Evolutionary conservation across 176 grass and related monocot species (phyloP).

Genomic region (Puya raimondii): DNA sequence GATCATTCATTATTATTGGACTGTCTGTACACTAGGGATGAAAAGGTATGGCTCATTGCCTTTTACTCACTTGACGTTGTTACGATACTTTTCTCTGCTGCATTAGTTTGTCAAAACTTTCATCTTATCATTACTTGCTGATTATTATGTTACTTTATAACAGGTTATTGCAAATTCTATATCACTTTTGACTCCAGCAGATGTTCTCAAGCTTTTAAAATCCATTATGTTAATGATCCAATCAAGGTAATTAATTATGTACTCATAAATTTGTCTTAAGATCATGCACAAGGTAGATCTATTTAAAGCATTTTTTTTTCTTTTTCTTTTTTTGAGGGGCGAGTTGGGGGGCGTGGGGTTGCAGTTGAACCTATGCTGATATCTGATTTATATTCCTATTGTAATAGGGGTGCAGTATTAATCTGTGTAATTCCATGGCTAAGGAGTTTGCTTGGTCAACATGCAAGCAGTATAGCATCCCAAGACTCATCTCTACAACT

Average conservation of each 20-base stretch:
- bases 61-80: background rate
- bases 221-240: slow-evolving; percentile 58
- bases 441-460: slow-evolving; percentile 57
- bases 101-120: slow-evolving; percentile 1
- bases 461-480: slow-evolving; percentile 71
- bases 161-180: slow-evolving; percentile 89
- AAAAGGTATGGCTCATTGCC: slow-evolving; percentile 44
- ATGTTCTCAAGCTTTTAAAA: slow-evolving; percentile 76
- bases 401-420: slow-evolving; percentile 48
- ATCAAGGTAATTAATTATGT: slow-evolving; percentile 44
- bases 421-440: slow-evolving; percentile 75
- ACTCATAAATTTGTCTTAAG: slow-evolving; percentile 10
- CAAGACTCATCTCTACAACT: slow-evolving; percentile 68
- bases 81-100: background rate
- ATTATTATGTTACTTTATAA: slow-evolving; percentile 17
- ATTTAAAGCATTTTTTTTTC: background rate
- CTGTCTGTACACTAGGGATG: slow-evolving; percentile 69
- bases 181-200: slow-evolving; percentile 57
- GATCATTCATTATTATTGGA: slow-evolving; percentile 59
- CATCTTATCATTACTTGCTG: slow-evolving; percentile 8
- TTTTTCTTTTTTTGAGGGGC: background rate
- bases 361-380: background rate
- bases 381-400: slow-evolving; percentile 9
- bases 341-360: too few relatives aligned
- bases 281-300: too few relatives aligned